Conservation (phyloP, 2,329 filamentous ascomycete genomes). For the Tolypocladium endophyticum region DNA sequence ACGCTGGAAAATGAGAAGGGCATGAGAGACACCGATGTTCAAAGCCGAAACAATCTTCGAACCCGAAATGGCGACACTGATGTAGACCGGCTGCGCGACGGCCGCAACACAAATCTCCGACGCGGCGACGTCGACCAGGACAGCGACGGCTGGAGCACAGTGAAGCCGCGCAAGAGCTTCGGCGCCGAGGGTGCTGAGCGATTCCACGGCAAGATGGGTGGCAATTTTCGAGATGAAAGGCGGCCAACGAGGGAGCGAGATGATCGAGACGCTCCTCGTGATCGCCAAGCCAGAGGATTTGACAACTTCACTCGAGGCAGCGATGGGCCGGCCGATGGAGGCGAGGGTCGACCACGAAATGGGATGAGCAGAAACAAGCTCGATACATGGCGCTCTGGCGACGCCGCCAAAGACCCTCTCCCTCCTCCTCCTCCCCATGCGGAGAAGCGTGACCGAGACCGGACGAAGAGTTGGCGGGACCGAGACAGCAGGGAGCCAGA, state of each 20-base stretch:
- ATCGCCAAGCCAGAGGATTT: conserved; percentile 35
- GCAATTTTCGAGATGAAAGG: conserved; percentile 31
- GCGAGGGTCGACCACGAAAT: conserved; percentile 51
- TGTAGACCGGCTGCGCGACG: conserved; percentile 38
- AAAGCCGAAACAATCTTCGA: conserved; percentile 50
- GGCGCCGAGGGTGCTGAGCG: conserved; percentile 62
- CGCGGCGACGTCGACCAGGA: conserved; percentile 49
- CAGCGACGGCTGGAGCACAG: conserved; percentile 62
- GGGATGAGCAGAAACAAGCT: conserved; percentile 54
- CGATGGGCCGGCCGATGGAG: conserved; percentile 34
- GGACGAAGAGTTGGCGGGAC: conserved; percentile 51
- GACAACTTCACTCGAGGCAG: conserved; percentile 39
- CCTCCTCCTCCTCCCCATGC: conserved; percentile 14
- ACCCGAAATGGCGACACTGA: conserved; percentile 39
- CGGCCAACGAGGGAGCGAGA: conserved; percentile 42
- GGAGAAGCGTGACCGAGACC: conserved; percentile 42
- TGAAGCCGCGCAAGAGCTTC: conserved; percentile 65
- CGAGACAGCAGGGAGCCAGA: conserved; percentile 29
- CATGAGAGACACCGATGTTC: conserved; percentile 37
- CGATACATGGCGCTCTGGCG: conserved; percentile 67
- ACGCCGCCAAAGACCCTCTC: conserved; percentile 15
- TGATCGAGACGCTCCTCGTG: conserved; percentile 41
- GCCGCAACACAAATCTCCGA: conserved; percentile 33
- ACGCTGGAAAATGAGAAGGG: conserved; percentile 43
- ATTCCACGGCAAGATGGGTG: conserved; percentile 56